These are phyloP conservation scores for Saccharomycopsis selenospora DNA, from an alignment of 805 yeast genomes.

Conservation along the genomic window DNA sequence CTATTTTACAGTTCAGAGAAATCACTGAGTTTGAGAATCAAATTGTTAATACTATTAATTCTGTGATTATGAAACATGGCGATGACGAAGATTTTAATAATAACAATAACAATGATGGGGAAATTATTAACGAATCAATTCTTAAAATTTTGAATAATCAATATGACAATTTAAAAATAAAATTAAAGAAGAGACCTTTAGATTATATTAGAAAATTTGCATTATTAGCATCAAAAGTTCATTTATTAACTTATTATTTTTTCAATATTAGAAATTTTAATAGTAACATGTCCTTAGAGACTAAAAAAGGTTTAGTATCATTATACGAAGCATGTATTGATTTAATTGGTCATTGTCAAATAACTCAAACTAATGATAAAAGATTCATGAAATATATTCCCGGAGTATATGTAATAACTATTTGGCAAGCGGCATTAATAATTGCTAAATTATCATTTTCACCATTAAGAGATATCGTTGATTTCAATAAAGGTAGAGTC, in stretches of 20 bases:
- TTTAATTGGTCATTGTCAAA: slow-evolving; percentile 57
- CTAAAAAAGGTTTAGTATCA: slow-evolving; percentile 64
- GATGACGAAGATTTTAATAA: background rate
- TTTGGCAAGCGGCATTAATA: slow-evolving; percentile 91
- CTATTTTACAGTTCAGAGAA: slow-evolving; percentile 71
- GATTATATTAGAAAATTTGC: slow-evolving; percentile 69
- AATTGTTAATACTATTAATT: slow-evolving; percentile 49
- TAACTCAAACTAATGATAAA: slow-evolving; percentile 51
- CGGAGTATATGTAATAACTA: slow-evolving; percentile 66
- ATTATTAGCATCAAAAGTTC: slow-evolving; percentile 69
- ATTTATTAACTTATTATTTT: slow-evolving; percentile 73
- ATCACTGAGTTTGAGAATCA: slow-evolving; percentile 84
- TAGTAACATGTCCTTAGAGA: slow-evolving; percentile 39
- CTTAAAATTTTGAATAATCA: background rate
- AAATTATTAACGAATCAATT: slow-evolving; percentile 46
- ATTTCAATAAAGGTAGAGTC: slow-evolving; percentile 62
- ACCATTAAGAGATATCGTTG: slow-evolving; percentile 56
- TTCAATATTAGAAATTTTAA: slow-evolving; percentile 39
- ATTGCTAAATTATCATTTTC: slow-evolving; percentile 76
- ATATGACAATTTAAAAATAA: slow-evolving; percentile 60
- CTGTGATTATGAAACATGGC: background rate
- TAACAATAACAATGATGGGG: no score
- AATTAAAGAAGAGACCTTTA: slow-evolving; percentile 38
- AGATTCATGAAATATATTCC: slow-evolving; percentile 74
- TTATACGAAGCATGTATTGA: slow-evolving; percentile 76